Evolutionary conservation across 2,329 filamentous ascomycete genomes (phyloP), one percentile per base, ranked within the genome.

Genomic region (Epichloe typhina): DNA sequence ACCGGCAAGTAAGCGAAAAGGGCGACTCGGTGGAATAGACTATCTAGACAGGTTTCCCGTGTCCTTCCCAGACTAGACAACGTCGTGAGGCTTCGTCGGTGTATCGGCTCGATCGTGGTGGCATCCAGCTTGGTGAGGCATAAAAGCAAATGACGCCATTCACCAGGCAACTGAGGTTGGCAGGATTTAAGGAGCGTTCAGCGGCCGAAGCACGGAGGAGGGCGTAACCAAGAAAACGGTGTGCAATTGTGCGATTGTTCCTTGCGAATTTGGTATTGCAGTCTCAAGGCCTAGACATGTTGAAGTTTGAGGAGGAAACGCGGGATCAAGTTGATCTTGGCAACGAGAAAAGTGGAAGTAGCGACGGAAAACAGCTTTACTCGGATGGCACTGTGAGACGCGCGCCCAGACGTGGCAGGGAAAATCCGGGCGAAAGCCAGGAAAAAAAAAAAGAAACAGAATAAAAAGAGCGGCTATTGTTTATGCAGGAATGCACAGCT

Each of bases 351-450:
- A 36, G 15, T 23, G 17, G 15, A 36, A 37, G 8, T n/a, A 31
- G 5, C 26, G 11, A 38, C 37, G 35, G 21, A 17, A n/a, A 19
- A 46, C 11, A 35, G 15, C 19, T 19, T 13, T 4, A 33, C 23
- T 3, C 3, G 7, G 21, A 33, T 26, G 48, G 46, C 19, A 40
- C n/a, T 42, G 19, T 21, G 36, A 49, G 41, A 38, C 31, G 23
- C 48, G 40, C 35, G 45, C 48, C 41, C 19, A 39, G 48, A 45
- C 26, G 47, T 50, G 51, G 49, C 48, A 37, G 49, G 45, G 26
- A 9, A 44, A 17, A 43, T 43, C 31, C 13, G n/a, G 39, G 17
- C 41, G 4, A 9, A 39, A 5, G 8, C 21, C 31, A 17, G 12
- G 12, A 8, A 23, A 13, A 31, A 23, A 19, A 11, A 31, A 31